Conservation (phyloP, 2,329 filamentous ascomycete species). For the Calonectria hongkongensis region DNA sequence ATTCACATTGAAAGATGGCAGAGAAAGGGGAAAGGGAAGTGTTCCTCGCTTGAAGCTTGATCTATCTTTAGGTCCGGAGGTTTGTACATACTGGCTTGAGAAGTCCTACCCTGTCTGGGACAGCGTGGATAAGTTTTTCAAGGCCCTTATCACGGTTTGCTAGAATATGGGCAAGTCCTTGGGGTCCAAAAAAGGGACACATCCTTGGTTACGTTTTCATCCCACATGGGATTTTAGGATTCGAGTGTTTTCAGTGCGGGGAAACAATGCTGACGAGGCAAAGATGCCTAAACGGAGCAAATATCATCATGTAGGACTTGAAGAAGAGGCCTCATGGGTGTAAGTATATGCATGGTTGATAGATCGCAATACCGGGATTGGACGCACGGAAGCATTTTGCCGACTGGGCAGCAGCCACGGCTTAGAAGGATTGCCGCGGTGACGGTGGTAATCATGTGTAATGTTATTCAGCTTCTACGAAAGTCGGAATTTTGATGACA, state of each 20-base stretch:
- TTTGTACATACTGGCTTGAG: neutral
- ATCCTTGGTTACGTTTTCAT: neutral
- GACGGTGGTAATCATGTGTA: neutral
- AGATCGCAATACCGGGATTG: neutral
- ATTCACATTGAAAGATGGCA: too few species aligned
- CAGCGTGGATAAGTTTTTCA: neutral
- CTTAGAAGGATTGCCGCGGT: neutral
- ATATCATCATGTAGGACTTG: neutral
- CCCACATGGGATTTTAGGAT: neutral
- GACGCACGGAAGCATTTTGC: neutral
- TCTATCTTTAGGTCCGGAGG: neutral
- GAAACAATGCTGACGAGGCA: slow-evolving; percentile 14
- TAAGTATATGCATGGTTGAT: neutral
- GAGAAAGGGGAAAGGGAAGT: too few species aligned
- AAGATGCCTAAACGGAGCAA: slow-evolving; percentile 1
- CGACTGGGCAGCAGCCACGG: neutral
- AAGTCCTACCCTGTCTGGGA: too few species aligned
- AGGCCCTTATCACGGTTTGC: neutral
- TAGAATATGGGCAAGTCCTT: neutral
- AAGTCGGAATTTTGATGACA: neutral
- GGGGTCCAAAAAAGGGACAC: neutral
- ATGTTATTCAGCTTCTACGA: neutral
- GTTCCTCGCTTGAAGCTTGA: neutral
- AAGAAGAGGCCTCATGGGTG: neutral
- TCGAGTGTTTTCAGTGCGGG: neutral